A percentile compares a stretch with the other conserved stretches of the same genome.
These are phyloP conservation scores for Crithidia bombi DNA, from an alignment of 208 protist species.

Conservation along the genomic window DNA sequence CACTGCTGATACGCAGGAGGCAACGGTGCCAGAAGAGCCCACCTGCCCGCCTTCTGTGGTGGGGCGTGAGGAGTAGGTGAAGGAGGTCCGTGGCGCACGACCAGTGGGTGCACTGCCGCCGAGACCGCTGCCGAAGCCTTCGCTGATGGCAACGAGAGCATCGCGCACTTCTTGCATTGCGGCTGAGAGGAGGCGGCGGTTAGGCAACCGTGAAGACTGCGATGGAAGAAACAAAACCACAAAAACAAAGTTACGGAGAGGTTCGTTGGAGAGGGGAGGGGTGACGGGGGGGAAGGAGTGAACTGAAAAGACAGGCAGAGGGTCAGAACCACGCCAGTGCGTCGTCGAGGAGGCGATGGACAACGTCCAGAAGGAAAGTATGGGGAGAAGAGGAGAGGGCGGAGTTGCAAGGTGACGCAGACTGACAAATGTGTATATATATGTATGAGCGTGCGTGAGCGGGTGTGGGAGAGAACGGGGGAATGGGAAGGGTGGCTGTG, in stretches of 20 bases:
- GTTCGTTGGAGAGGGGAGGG: too few species aligned
- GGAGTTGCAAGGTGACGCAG: too few species aligned
- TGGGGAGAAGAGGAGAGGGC: too few species aligned
- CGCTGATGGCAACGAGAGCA: conserved; percentile 14
- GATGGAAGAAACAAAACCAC: background rate
- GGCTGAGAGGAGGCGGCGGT: background rate
- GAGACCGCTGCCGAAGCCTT: conserved; percentile 1
- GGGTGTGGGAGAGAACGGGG: conserved; percentile 4
- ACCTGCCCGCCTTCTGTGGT: background rate
- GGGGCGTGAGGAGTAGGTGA: conserved; percentile 29
- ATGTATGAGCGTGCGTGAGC: conserved; percentile 6
- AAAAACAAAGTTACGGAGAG: too few species aligned
- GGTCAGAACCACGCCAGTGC: too few species aligned
- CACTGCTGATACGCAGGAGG: background rate
- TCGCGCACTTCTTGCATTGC: conserved; percentile 8
- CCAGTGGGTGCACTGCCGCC: background rate
- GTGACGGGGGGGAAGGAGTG: too few species aligned
- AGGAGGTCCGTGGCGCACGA: conserved; percentile 38
- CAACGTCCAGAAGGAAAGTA: too few species aligned
- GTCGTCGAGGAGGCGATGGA: too few species aligned
- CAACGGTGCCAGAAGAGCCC: background rate
- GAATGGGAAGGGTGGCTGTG: too few species aligned
- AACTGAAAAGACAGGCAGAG: too few species aligned
- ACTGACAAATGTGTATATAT: too few species aligned
- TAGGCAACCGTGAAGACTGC: background rate